A percentile compares a stretch with the other conserved stretches of the same genome.
phyloP scores from a whole-genome alignment of 1,284 basidiomycete species.

The Irpex sp. region DNA sequence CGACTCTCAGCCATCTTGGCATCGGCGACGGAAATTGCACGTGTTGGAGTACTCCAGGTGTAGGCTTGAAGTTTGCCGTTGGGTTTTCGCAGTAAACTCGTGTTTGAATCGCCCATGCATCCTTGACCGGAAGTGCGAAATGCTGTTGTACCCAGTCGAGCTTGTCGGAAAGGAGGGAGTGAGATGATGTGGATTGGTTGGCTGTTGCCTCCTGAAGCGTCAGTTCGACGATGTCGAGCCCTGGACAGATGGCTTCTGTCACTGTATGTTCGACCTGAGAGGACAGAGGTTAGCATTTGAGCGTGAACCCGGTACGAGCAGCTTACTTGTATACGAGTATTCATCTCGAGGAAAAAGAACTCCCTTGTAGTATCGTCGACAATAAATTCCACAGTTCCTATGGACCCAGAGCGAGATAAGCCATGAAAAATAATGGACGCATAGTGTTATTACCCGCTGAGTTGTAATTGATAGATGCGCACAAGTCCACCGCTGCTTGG shows the following conservation, averaged over 20 bases:
- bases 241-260: conserved; percentile 55
- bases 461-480: conserved; percentile 48
- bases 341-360: conserved; percentile 78
- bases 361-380: conserved; percentile 50
- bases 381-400: conserved; percentile 68
- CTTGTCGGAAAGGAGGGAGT: conserved; percentile 18
- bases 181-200: conserved; percentile 22
- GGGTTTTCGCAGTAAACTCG: conserved; percentile 70
- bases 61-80: conserved; percentile 52
- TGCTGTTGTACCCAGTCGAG: conserved; percentile 29
- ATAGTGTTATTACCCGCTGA: conserved; percentile 44
- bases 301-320: background rate
- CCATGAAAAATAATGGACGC: background rate
- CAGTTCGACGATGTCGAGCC: conserved; percentile 61
- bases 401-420: background rate
- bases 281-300: background rate
- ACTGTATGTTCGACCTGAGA: conserved; percentile 65
- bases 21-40: conserved; percentile 36
- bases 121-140: conserved; percentile 25
- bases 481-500: conserved; percentile 48
- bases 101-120: conserved; percentile 54
- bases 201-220: conserved; percentile 58
- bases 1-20: conserved; percentile 45
- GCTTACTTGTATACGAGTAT: conserved; percentile 61
- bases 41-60: conserved; percentile 58